A percentile compares a stretch with the other conserved stretches of the same genome.
Evolutionary conservation across 2,329 filamentous ascomycete species (phyloP).

Genomic region (Chaetothyriales sp.): DNA sequence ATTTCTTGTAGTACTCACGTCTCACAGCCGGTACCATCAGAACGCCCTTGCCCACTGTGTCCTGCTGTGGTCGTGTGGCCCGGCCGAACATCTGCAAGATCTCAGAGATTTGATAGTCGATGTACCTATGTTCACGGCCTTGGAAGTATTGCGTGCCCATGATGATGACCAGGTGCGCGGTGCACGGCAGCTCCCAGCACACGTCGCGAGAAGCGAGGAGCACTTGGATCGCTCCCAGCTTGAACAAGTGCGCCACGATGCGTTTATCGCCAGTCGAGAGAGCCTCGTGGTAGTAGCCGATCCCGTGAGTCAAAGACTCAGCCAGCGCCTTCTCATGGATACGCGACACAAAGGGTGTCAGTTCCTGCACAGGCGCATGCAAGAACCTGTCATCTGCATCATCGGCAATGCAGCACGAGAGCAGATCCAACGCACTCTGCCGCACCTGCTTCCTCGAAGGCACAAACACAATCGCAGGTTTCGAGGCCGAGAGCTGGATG

Average conservation of each 20-base stretch:
- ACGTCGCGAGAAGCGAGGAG: constrained; percentile 73
- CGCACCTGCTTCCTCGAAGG: constrained; percentile 88
- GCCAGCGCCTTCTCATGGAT: constrained; percentile 77
- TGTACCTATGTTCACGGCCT: constrained; percentile 88
- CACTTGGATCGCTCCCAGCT: constrained; percentile 77
- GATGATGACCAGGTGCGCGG: constrained; percentile 79
- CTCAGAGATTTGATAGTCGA: constrained; percentile 90
- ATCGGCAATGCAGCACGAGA: constrained; percentile 75
- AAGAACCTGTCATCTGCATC: constrained; percentile 91
- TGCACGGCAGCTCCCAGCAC: constrained; percentile 86
- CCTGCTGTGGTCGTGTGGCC: constrained; percentile 62
- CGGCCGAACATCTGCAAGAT: constrained; percentile 97
- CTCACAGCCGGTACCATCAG: constrained; percentile 91
- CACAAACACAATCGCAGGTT: constrained; percentile 83
- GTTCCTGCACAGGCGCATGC: constrained; percentile 67
- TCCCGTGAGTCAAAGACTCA: constrained; percentile 80
- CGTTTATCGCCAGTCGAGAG: constrained; percentile 77
- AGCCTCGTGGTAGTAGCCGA: constrained; percentile 95
- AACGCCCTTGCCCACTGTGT: constrained; percentile 77
- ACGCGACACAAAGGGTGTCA: constrained; percentile 66
- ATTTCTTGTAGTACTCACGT: constrained; percentile 97
- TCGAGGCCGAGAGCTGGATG: constrained; percentile 72
- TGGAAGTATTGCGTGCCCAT: constrained; percentile 99
- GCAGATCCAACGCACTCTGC: constrained; percentile 69
- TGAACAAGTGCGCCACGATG: constrained; percentile 86